Evolutionary conservation across 257 asterid species (phyloP).

Genomic region (Petrea volubilis): DNA sequence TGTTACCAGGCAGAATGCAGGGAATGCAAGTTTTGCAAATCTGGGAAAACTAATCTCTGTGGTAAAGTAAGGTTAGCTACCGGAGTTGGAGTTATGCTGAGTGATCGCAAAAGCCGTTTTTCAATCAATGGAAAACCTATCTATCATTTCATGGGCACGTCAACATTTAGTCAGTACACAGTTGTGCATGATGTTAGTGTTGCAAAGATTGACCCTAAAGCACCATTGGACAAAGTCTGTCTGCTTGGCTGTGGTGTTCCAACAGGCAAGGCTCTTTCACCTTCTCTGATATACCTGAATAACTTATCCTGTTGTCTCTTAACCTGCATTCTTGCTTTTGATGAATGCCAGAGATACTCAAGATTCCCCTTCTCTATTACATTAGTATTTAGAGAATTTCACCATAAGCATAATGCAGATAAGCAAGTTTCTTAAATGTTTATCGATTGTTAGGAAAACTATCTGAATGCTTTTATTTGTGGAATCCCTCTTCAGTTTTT

Average conservation of each 20-base stretch:
- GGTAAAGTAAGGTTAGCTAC: constrained; percentile 96
- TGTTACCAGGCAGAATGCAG: constrained; percentile 98
- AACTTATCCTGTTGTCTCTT: neutral
- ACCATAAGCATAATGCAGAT: neutral
- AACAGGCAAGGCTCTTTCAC: constrained; percentile 61
- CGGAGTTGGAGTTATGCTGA: constrained; percentile 98
- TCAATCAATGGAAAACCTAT: constrained; percentile 81
- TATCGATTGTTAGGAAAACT: neutral
- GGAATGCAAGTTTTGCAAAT: constrained; percentile 95
- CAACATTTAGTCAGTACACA: constrained; percentile 94
- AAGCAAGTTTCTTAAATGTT: neutral
- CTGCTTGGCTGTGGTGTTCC: constrained; percentile 98
- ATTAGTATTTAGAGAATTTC: neutral
- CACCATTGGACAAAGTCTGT: constrained; percentile 94
- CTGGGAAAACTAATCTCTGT: constrained; percentile 95
- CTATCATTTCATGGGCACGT: constrained; percentile 99
- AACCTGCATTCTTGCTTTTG: neutral
- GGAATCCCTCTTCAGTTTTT: neutral
- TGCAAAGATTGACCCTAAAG: constrained; percentile 83
- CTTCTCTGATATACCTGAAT: neutral
- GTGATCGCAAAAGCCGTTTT: constrained; percentile 83
- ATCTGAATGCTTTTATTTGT: neutral
- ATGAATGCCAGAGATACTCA: neutral
- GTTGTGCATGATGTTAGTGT: constrained; percentile 96
- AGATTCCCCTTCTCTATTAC: neutral